Evolutionary conservation across 352 stramenopile genomes (phyloP), one percentile per base, ranked within the genome.

Genomic region (Blastocystis sp.): DNA sequence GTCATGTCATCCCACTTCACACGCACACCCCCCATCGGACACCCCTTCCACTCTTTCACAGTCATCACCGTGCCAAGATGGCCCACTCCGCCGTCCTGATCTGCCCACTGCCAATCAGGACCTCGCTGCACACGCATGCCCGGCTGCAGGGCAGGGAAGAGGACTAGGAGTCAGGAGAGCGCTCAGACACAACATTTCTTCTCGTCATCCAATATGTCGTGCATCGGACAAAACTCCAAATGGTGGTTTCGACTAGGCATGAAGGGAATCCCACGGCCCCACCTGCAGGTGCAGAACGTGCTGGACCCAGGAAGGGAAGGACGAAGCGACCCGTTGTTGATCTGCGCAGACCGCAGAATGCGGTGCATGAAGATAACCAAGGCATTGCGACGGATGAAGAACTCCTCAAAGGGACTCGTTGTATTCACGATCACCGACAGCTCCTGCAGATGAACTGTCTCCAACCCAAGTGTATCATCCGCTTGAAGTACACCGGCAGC

Each of bases 401-500:
- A 88, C 55, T 88, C 77, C 66, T 88, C 77, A 45, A 79, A 88
- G 20, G 77, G 70, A 39, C 77, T 88, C 0, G 77, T 88, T 3
- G 77, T 88, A 43, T 88, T 88, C 2, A 88, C 77, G 47, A 88
- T 79, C 34, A 88, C 62, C 6, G 77, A 88, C 20, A 88, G 20
- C 23, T 88, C 77, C 66, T 88, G 77, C n/a, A 88, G 66, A 64
- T 88, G 62, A 18, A 79, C 77, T 6, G 77, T 88, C 66, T 88
- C 77, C 66, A 88, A n/a, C 50, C 62, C 77, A 20, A 88, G 66
- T 8, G 77, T 88, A 34, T 88, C 77, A 18, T 88, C 77, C 15
- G 77, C 55, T 26, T 68, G 55, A 20, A 88, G 55, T 11, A 88
- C 66, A 45, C 77, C 77, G 4, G 77, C 15, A 26, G 41, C 43